Conservation (phyloP, 495 filamentous ascomycete species). For the Sporormia fimetaria region DNA sequence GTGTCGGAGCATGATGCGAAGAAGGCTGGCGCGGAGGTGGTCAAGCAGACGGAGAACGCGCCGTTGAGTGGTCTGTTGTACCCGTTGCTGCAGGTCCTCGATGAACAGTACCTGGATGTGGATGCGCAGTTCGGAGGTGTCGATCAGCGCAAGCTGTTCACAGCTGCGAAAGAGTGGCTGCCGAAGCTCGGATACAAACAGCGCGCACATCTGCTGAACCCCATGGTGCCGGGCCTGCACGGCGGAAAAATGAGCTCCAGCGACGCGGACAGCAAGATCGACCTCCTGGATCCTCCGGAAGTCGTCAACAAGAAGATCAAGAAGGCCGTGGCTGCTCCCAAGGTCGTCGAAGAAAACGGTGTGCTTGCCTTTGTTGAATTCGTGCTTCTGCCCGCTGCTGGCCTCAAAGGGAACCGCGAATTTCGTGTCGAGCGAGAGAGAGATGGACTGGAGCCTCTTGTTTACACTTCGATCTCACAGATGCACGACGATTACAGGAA, state of each 20-base stretch:
- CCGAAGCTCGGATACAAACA: conserved; percentile 59
- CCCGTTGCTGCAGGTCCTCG: conserved; percentile 77
- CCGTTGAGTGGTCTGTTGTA: conserved; percentile 74
- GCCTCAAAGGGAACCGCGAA: conserved; percentile 43
- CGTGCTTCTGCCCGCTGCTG: conserved; percentile 63
- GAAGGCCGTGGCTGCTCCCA: conserved; percentile 67
- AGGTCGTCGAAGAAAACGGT: conserved; percentile 73
- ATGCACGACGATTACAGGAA: conserved; percentile 67
- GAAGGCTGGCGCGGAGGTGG: conserved; percentile 82
- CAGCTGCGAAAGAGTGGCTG: conserved; percentile 62
- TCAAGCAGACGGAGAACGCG: conserved; percentile 74
- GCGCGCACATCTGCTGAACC: conserved; percentile 79
- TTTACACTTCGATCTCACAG: conserved; percentile 60
- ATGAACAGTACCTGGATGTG: conserved; percentile 80
- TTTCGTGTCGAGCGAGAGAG: conserved; percentile 45
- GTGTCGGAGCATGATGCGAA: conserved; percentile 53
- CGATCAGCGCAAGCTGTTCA: conserved; percentile 88
- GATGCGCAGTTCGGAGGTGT: conserved; percentile 70
- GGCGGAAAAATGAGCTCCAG: conserved; percentile 60
- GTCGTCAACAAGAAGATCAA: conserved; percentile 64
- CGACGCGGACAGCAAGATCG: conserved; percentile 72
- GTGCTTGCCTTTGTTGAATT: conserved; percentile 72
- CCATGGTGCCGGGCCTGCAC: conserved; percentile 75
- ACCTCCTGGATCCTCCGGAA: conserved; percentile 70
- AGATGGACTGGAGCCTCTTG: conserved; percentile 57